Evolutionary conservation across 2,329 filamentous ascomycete genomes (phyloP).

Genomic region (Alternaria arborescens): DNA sequence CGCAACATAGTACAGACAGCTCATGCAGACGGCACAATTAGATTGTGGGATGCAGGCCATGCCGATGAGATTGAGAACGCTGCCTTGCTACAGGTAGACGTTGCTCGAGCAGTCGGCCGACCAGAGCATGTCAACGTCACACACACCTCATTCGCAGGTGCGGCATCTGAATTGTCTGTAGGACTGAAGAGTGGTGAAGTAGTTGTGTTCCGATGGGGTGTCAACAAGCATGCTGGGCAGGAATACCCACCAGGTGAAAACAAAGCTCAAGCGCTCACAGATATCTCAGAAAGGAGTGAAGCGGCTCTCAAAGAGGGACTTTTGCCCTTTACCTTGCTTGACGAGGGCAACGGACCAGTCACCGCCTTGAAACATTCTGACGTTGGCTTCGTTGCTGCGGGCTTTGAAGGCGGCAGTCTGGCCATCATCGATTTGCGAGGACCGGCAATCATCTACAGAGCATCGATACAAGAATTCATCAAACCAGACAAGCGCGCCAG

Average conservation of each 20-base stretch:
- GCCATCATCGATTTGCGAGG: conserved; percentile 88
- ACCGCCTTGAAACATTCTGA: conserved; percentile 85
- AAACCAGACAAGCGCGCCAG: conserved; percentile 80
- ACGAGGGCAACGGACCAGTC: conserved; percentile 83
- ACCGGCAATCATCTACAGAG: conserved; percentile 81
- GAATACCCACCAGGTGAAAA: conserved; percentile 65
- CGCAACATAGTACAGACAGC: conserved; percentile 86
- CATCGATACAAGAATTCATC: conserved; percentile 74
- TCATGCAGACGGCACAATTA: conserved; percentile 89
- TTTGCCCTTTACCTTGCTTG: conserved; percentile 80
- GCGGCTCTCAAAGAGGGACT: conserved; percentile 78
- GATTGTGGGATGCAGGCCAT: conserved; percentile 91
- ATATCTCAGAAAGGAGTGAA: conserved; percentile 78
- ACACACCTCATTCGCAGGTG: conserved; percentile 80
- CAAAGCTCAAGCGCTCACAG: conserved; percentile 65
- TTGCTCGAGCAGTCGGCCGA: conserved; percentile 82
- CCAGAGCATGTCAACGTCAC: conserved; percentile 79
- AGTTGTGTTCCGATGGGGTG: conserved; percentile 86
- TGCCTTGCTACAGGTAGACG: conserved; percentile 81
- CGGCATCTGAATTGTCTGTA: conserved; percentile 83
- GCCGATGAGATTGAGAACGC: conserved; percentile 93
- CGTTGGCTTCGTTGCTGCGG: conserved; percentile 88
- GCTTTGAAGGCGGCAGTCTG: conserved; percentile 82
- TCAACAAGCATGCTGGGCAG: conserved; percentile 75
- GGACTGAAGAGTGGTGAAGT: conserved; percentile 86